Base-by-base conservation (phyloP, 805 yeast genomes). In the Nakazawaea ernobii region DNA sequence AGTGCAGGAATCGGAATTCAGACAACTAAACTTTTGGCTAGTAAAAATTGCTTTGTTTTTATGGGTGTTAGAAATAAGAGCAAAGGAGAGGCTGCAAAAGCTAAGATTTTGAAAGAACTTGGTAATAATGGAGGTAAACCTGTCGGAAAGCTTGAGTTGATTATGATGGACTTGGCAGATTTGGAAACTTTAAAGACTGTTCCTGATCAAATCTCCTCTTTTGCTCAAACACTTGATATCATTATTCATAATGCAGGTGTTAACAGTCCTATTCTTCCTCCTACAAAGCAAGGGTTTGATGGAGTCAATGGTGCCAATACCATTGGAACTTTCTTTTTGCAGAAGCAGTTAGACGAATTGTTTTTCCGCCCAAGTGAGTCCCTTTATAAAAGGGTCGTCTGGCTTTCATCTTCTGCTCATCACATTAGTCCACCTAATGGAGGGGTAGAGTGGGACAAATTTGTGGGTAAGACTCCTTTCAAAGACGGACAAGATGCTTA, bases 241-340 rank as follows among this genome's bases (percentile, higher is more conserved):
- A 60, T 70, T 17, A 59, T 73, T 30, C 66, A 69, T 52, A 74
- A 74, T 54, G 77, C 77, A 8, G 76, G 75, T 33, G 67, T 74
- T 3, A 69, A 71, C 73, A 49, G 46, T 8, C 70, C 71, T 3
- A 70, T 74, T 4, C 17, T 65, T 0, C 53, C 68, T 8, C 50
- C 49, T 32, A 66, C 79, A 4, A 56, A 45, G 9, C 78, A 76
- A 57, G 79, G 76, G 8, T 67, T 61, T 47, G 80, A 77, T 44
- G 46, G 63, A 33, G 75, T 71, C 46, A 58, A 73, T 36, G 81
- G 77, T 8, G 67, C 70, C 17, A 77, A 76, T 55, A 67, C 57
- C 15, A 52, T 77, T 13, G 80, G 73, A 1, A 73, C 75, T 28
- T 72, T 66, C 43, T 55, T 74, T 13, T 58, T 76, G 17, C 70